phyloP scores from a whole-genome alignment of 805 yeast species.

The Scheffersomyces amazonensis region DNA sequence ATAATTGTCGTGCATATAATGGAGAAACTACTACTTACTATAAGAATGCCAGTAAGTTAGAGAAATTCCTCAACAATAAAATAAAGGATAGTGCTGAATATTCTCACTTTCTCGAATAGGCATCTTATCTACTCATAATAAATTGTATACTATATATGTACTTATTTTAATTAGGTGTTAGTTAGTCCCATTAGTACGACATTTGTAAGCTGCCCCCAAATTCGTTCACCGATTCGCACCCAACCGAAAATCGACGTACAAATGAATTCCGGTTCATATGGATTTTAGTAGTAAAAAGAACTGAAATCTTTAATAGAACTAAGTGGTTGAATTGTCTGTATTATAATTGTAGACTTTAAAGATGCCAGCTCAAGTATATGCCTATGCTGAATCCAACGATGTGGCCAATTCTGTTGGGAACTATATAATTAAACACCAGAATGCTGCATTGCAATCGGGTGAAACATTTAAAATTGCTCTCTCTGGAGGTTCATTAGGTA shows the following conservation, averaged over 20 bases:
- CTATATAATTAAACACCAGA: constrained; percentile 59
- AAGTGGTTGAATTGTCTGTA: too few species aligned
- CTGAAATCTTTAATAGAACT: too few species aligned
- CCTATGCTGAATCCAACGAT: constrained; percentile 52
- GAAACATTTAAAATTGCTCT: constrained; percentile 69
- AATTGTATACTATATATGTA: too few species aligned
- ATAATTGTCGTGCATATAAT: constrained; percentile 89
- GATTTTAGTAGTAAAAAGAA: too few species aligned
- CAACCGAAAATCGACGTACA: too few species aligned
- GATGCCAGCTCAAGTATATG: constrained; percentile 40
- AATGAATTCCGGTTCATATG: too few species aligned
- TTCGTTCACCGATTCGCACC: too few species aligned
- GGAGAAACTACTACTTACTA: constrained; percentile 93
- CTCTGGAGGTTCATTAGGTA: constrained; percentile 88
- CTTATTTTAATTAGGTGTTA: too few species aligned
- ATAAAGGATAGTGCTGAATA: constrained; percentile 91
- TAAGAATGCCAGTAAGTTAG: constrained; percentile 92
- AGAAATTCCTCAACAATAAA: constrained; percentile 79
- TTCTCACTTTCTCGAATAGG: constrained; percentile 65
- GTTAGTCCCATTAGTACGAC: too few species aligned
- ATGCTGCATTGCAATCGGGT: constrained; percentile 48
- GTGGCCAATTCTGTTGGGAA: constrained; percentile 68
- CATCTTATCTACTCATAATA: background rate
- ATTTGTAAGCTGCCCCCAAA: too few species aligned
- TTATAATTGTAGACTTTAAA: too few species aligned